Evolutionary conservation across 768 basidiomycete species (phyloP), one percentile per base, ranked within the genome.

Genomic region (Mycena capillaripes): DNA sequence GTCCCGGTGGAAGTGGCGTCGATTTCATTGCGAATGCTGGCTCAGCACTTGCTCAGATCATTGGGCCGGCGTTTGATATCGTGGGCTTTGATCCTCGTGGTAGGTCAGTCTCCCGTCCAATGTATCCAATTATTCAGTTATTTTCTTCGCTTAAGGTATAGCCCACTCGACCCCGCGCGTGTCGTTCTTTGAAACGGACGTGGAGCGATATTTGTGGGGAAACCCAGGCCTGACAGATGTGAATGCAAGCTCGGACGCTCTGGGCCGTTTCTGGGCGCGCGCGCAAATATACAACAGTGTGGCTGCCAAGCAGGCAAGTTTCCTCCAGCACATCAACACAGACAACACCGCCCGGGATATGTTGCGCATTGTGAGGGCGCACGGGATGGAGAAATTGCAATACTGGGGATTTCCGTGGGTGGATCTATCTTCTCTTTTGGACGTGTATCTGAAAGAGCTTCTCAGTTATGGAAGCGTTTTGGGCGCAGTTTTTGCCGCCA

Each of bases 151-250:
- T 34, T 42, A 19, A 85, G 84, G 86, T 27, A 74, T 86, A 23
- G 78, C 74, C 9, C 76, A 69, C 19, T 84, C 86, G 1, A 80
- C 76, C 16, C 84, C 84, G 11, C 74, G 78, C 5, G 81, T 78
- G 5, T 82, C 78, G 0, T 84, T 84, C 68, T 86, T 85, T 72
- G 73, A 81, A 42, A 81, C 77, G 9, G 77, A 77, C n/a, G 76
- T 80, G 1, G 84, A 86, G 69, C 71, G 84, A 23, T 73, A 4
- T 2, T 8, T 56, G 25, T 60, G 38, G 62, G 29, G 25, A 1
- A 23, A 38, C 12, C 30, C 12, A 21, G 4, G n/a, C 17, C 23
- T 46, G 14, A 19, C 8, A 16, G 48, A 38, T 4, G 6, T 72
- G 23, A 68, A 75, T 44, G 27, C 62, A 19, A 66, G 66, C 11